Evolutionary conservation across 2,329 filamentous ascomycete genomes (phyloP).

Genomic region (Paecilomyces niveus): DNA sequence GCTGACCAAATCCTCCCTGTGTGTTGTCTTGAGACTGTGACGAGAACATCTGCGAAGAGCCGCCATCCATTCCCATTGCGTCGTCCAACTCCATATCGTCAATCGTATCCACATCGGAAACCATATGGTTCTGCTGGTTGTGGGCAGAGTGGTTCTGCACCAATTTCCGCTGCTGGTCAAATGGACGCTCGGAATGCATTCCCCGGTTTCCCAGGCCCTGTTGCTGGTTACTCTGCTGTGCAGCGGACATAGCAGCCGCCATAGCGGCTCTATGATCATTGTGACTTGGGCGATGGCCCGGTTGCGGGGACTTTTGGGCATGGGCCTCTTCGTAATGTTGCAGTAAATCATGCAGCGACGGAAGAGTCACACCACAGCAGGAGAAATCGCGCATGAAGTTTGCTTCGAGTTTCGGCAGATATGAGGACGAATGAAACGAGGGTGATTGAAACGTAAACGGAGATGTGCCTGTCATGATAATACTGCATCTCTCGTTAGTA

Average conservation of each 20-base stretch:
- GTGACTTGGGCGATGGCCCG: conserved; percentile 43
- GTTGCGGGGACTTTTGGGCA: conserved; percentile 58
- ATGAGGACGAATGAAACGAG: conserved; percentile 93
- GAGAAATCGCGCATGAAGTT: conserved; percentile 97
- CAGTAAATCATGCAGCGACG: conserved; percentile 86
- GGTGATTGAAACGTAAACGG: conserved; percentile 86
- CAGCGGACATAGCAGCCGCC: conserved; percentile 39
- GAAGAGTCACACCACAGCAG: conserved; percentile 83
- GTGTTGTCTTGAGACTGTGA: conserved; percentile 63
- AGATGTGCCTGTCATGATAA: conserved; percentile 94
- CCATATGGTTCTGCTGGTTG: conserved; percentile 14
- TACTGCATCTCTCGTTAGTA: conserved; percentile 48
- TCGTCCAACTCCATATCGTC: conserved; percentile 98
- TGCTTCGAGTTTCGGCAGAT: conserved; percentile 90
- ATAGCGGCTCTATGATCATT: conserved; percentile 46
- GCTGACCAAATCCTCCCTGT: conserved; percentile 53
- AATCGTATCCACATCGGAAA: conserved; percentile 68
- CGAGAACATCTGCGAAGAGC: conserved; percentile 37
- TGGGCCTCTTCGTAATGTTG: conserved; percentile 97
- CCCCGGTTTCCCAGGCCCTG: conserved; percentile 26
- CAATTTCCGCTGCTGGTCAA: conserved; percentile 32
- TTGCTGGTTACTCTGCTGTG: conserved; percentile 45
- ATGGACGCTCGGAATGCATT: conserved; percentile 25
- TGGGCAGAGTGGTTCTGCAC: conserved; percentile 24
- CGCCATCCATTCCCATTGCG: conserved; percentile 48